Evolutionary conservation across 2,329 filamentous ascomycete species (phyloP).

Genomic region (Sclerotinia nivalis): DNA sequence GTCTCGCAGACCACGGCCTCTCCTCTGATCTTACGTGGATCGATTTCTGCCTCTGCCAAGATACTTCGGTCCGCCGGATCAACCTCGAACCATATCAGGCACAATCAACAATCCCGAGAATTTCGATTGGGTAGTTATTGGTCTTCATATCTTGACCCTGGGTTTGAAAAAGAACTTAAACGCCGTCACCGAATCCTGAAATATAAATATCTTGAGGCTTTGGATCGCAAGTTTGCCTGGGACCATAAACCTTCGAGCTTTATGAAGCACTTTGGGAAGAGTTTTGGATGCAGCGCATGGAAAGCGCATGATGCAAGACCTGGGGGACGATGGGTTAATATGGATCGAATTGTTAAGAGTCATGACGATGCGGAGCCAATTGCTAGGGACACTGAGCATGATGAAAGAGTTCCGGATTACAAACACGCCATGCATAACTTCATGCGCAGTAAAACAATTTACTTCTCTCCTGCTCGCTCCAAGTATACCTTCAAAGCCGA

Average conservation of each 20-base stretch:
- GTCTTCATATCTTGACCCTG: conserved; percentile 47
- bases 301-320: conserved; percentile 37
- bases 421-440: conserved; percentile 12
- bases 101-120: conserved; percentile 46
- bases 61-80: conserved; percentile 26
- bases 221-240: conserved; percentile 51
- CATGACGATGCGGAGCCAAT: conserved; percentile 21
- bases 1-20: conserved; percentile 28
- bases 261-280: conserved; percentile 41
- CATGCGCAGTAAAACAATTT: conserved; percentile 12
- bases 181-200: conserved; percentile 48
- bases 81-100: conserved; percentile 26
- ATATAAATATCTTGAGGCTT: conserved; percentile 49
- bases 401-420: conserved; percentile 31
- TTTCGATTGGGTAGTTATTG: conserved; percentile 52
- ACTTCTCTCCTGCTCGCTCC: background rate
- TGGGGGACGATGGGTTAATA: conserved; percentile 43
- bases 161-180: conserved; percentile 47
- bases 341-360: conserved; percentile 37
- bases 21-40: conserved; percentile 21
- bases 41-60: conserved; percentile 24
- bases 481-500: conserved; percentile 11
- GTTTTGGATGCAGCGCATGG: conserved; percentile 47
- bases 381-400: conserved; percentile 27
- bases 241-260: conserved; percentile 46